phyloP scores from a whole-genome alignment of 177 flowering plant species.

The Vitis hybrid region DNA sequence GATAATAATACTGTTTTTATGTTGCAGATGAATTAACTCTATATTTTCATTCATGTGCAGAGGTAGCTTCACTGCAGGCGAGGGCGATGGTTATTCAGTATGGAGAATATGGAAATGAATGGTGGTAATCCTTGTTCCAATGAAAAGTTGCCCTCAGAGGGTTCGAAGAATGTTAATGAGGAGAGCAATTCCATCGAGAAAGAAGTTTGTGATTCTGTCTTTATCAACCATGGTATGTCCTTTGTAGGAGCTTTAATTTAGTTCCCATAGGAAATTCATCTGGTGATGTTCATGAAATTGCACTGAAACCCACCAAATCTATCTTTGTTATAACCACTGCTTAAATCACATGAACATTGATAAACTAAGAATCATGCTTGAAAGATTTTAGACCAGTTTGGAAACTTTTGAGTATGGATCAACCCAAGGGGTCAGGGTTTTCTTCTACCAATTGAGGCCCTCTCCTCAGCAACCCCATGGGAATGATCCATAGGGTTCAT shows the following conservation, averaged over 20 bases:
- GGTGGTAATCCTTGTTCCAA: conserved; percentile 16
- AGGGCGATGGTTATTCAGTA: conserved; percentile 18
- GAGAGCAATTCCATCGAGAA: conserved; percentile 19
- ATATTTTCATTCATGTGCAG: not conserved
- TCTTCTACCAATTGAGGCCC: too few species aligned
- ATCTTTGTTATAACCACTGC: not conserved
- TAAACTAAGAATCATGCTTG: too few species aligned
- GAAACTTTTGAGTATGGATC: too few species aligned
- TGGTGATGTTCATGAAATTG: not conserved
- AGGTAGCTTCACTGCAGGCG: not conserved
- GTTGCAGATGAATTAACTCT: not conserved
- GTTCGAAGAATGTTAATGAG: conserved; percentile 8
- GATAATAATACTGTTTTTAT: too few species aligned
- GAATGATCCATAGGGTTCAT: too few species aligned
- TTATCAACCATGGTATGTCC: conserved; percentile 31
- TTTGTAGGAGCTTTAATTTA: not conserved
- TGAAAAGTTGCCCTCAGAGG: conserved; percentile 12
- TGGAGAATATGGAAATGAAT: conserved; percentile 24
- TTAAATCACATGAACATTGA: not conserved
- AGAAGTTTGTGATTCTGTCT: conserved; percentile 9
- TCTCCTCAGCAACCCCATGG: too few species aligned
- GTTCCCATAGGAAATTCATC: not conserved
- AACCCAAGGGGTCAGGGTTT: too few species aligned
- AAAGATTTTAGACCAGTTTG: too few species aligned
- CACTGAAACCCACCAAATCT: not conserved